These are phyloP conservation scores for Reutealis trisperma DNA, from an alignment of 345 rosid species.

Conservation along the genomic window DNA sequence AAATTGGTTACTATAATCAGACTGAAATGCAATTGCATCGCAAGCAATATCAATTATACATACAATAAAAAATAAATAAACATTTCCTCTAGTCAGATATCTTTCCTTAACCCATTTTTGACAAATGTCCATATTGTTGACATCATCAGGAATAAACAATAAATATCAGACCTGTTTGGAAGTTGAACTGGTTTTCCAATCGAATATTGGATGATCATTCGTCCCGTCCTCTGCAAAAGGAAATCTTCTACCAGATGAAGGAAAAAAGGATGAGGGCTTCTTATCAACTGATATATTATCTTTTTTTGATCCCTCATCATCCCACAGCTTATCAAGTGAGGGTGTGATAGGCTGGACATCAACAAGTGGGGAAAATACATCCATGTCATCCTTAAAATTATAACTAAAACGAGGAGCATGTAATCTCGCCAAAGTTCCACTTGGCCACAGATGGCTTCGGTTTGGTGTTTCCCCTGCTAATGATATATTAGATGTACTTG, in stretches of 20 bases:
- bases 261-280: slow-evolving; percentile 70
- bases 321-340: slow-evolving; percentile 78
- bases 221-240: slow-evolving; percentile 61
- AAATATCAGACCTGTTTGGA: slow-evolving; percentile 62
- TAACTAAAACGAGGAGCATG: slow-evolving; percentile 66
- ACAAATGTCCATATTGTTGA: not conserved
- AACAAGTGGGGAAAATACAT: slow-evolving; percentile 84
- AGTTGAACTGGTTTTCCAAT: slow-evolving; percentile 76
- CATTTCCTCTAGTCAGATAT: not conserved
- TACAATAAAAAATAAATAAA: not conserved
- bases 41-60: not conserved
- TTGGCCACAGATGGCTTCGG: slow-evolving; percentile 60
- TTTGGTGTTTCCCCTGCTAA: slow-evolving; percentile 69
- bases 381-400: slow-evolving; percentile 91
- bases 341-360: slow-evolving; percentile 80
- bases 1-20: not conserved
- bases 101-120: not conserved
- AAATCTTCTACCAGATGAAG: slow-evolving; percentile 69
- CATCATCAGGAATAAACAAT: slow-evolving; percentile 5
- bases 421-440: slow-evolving; percentile 70
- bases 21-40: not conserved
- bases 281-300: slow-evolving; percentile 54
- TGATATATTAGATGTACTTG: slow-evolving; percentile 43
- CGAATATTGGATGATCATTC: slow-evolving; percentile 65
- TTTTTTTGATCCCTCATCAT: slow-evolving; percentile 60